Evolutionary conservation across 371 early-diverging fungal species (phyloP).

Genomic region (Mortierella sp.): DNA sequence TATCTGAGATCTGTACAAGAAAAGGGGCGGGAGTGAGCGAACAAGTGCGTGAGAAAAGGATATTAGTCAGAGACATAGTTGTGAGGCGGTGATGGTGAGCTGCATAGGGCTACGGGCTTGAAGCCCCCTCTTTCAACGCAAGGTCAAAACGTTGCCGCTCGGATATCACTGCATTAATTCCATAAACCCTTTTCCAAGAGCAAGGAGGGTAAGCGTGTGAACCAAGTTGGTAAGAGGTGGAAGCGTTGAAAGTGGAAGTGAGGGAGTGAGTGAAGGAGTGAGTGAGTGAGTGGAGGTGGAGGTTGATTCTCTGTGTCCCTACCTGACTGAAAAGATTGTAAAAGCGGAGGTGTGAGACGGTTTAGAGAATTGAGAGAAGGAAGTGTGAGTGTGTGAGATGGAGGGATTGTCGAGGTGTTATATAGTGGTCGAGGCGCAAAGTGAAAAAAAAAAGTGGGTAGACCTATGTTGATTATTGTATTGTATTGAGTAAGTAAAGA

Average conservation of each 20-base stretch:
- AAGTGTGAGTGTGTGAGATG: background rate
- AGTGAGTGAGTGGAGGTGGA: too few species aligned
- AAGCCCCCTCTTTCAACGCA: background rate
- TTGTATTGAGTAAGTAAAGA: background rate
- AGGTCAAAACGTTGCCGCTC: conserved; percentile 3
- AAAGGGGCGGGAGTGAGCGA: background rate
- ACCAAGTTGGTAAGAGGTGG: background rate
- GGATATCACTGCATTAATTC: conserved; percentile 5
- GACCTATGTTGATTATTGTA: background rate
- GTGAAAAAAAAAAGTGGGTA: background rate
- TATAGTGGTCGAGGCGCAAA: background rate
- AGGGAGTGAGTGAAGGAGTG: too few species aligned
- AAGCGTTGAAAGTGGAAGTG: background rate
- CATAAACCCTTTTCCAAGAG: background rate
- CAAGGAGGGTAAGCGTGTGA: background rate
- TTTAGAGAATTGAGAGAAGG: too few species aligned
- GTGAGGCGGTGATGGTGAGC: background rate
- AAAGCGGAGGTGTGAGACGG: too few species aligned
- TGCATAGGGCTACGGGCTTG: background rate
- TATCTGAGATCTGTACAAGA: background rate
- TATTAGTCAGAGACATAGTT: background rate
- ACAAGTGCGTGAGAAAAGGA: background rate
- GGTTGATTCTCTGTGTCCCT: too few species aligned
- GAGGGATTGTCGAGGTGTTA: background rate
- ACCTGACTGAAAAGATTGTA: too few species aligned